phyloP scores from a whole-genome alignment of 768 basidiomycete genomes.

The Boletus rubroflammeus region DNA sequence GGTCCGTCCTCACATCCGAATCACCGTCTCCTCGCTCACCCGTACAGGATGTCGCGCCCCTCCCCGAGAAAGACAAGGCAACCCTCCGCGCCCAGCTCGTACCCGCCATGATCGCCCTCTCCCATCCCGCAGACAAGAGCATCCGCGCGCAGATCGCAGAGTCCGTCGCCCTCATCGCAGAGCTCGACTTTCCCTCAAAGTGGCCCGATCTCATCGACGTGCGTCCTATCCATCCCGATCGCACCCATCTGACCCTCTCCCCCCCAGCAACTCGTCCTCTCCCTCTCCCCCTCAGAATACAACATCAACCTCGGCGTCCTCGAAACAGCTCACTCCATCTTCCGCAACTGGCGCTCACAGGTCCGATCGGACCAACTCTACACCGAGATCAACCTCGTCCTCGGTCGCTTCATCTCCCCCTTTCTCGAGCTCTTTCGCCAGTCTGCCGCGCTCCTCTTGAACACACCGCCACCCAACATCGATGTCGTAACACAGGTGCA shows the following conservation, averaged over 20 bases:
- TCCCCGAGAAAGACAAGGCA: constrained; percentile 68
- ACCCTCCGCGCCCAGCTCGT: constrained; percentile 75
- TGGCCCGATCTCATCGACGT: constrained; percentile 93
- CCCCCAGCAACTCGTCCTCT: constrained; percentile 79
- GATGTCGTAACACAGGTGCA: constrained; percentile 66
- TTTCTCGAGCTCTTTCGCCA: constrained; percentile 82
- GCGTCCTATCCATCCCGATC: constrained; percentile 33
- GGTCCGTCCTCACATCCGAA: constrained; percentile 45
- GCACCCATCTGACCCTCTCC: constrained; percentile 10
- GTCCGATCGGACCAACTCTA: constrained; percentile 85
- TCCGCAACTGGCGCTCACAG: constrained; percentile 87
- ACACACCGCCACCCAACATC: constrained; percentile 37
- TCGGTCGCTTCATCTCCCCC: constrained; percentile 75
- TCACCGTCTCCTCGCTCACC: neutral
- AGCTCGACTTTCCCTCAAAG: constrained; percentile 82
- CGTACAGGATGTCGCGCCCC: constrained; percentile 64
- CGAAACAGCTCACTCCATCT: constrained; percentile 94
- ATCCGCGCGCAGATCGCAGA: constrained; percentile 88
- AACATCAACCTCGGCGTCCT: constrained; percentile 86
- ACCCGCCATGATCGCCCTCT: constrained; percentile 86
- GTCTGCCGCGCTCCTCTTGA: constrained; percentile 52
- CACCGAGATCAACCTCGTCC: constrained; percentile 87
- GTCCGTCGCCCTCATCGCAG: constrained; percentile 87
- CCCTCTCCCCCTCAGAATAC: constrained; percentile 78
- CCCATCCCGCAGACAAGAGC: constrained; percentile 64